These are phyloP conservation scores for Penicillium chermesinum DNA, from an alignment of 495 filamentous ascomycete species.

Conservation along the genomic window DNA sequence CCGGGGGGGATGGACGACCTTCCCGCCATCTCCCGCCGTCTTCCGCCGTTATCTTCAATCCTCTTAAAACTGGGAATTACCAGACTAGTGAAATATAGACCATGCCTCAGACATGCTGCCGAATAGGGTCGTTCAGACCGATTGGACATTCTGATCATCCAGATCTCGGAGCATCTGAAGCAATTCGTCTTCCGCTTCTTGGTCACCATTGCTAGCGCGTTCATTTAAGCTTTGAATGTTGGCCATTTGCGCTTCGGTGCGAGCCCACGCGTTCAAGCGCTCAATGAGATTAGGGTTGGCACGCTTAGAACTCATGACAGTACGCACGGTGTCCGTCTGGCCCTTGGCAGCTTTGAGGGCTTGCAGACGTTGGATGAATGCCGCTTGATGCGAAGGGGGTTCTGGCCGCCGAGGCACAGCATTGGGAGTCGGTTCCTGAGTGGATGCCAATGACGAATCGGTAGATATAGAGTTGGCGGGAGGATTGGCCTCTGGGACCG, in stretches of 20 bases:
- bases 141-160: background rate
- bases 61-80: too few relatives aligned
- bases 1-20: too few relatives aligned
- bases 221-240: conserved; percentile 32
- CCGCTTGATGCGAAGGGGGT: conserved; percentile 32
- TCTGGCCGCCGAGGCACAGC: conserved; percentile 14
- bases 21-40: too few relatives aligned
- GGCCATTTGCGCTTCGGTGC: conserved; percentile 37
- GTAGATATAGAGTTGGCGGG: conserved; percentile 1
- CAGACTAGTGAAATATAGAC: background rate
- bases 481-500: background rate
- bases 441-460: background rate
- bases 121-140: background rate
- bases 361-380: conserved; percentile 41
- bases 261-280: conserved; percentile 33
- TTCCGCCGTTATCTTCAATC: too few relatives aligned
- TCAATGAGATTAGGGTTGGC: conserved; percentile 29
- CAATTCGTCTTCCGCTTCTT: conserved; percentile 28
- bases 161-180: conserved; percentile 19
- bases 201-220: conserved; percentile 30
- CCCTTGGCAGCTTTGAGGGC: conserved; percentile 39
- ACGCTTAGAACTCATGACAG: conserved; percentile 21
- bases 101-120: too few relatives aligned
- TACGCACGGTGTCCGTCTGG: conserved; percentile 42
- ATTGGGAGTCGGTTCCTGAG: conserved; percentile 1